Conservation (phyloP, 2,329 filamentous ascomycete genomes). For the Cytospora chrysosperma region DNA sequence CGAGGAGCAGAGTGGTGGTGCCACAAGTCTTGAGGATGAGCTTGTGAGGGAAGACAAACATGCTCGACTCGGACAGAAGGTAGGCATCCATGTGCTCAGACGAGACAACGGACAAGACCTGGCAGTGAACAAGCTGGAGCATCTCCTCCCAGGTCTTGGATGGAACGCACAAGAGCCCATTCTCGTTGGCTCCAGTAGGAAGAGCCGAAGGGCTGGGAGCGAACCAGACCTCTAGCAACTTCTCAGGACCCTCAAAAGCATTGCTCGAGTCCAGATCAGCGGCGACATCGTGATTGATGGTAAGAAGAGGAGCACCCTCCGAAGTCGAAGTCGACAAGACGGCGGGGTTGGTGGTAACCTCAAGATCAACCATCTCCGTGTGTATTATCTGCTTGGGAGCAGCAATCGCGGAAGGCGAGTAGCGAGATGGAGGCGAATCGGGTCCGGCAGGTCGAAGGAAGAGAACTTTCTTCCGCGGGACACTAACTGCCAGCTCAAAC, state of each 20-base stretch:
- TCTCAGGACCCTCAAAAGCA: slow-evolving; percentile 97
- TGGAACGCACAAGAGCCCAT: slow-evolving; percentile 82
- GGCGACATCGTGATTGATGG: slow-evolving; percentile 94
- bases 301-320: slow-evolving; percentile 82
- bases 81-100: slow-evolving; percentile 96
- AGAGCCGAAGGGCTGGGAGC: slow-evolving; percentile 73
- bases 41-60: slow-evolving; percentile 99
- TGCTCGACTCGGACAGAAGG: slow-evolving; percentile 96
- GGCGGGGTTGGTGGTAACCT: slow-evolving; percentile 78
- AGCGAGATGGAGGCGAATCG: slow-evolving; percentile 26
- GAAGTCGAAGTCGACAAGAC: slow-evolving; percentile 70
- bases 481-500: slow-evolving; percentile 96
- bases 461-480: slow-evolving; percentile 67
- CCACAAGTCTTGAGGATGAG: slow-evolving; percentile 98
- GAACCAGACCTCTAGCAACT: slow-evolving; percentile 98
- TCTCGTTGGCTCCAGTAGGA: slow-evolving; percentile 65
- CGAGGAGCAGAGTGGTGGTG: slow-evolving; percentile 88
- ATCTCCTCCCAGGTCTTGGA: slow-evolving; percentile 90
- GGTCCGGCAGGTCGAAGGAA: slow-evolving; percentile 26
- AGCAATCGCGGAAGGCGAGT: slow-evolving; percentile 26
- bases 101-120: slow-evolving; percentile 90
- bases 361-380: slow-evolving; percentile 79
- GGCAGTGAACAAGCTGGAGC: slow-evolving; percentile 98
- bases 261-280: slow-evolving; percentile 91
- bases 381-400: slow-evolving; percentile 27